These are phyloP conservation scores for Aspergillus versicolor DNA, from an alignment of 2,329 filamentous ascomycete genomes.

Conservation along the genomic window DNA sequence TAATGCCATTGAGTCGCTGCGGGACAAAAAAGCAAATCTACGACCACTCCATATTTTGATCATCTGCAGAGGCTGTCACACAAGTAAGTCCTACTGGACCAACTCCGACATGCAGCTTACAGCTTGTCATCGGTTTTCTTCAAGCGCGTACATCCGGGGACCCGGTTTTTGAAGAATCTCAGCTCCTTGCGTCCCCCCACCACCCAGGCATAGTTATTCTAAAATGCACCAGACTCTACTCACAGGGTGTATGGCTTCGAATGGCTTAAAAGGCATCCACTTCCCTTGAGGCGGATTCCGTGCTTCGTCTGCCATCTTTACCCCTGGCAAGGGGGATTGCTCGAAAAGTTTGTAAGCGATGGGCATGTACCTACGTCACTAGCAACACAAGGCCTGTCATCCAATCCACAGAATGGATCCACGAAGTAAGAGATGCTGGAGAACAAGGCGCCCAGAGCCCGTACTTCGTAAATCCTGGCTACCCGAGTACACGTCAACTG, in stretches of 20 bases:
- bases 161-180: not conserved
- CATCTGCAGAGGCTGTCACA: not conserved
- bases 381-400: not conserved
- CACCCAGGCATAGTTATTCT: not conserved
- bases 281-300: not conserved
- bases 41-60: not conserved
- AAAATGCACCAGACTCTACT: not conserved
- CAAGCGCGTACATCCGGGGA: not conserved
- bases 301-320: not conserved
- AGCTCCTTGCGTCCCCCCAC: not conserved
- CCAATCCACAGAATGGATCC: not conserved
- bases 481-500: slow-evolving; percentile 2
- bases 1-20: not conserved
- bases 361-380: not conserved
- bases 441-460: not conserved
- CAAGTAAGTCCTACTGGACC: not conserved
- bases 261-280: not conserved
- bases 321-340: not conserved
- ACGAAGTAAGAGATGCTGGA: not conserved
- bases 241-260: not conserved
- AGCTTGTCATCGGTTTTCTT: not conserved
- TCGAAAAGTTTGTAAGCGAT: not conserved
- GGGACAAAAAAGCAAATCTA: not conserved
- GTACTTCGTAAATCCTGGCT: not conserved
- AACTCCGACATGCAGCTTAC: not conserved